Conservation (phyloP, 768 basidiomycete genomes). For the Leccinum sublutescens region DNA sequence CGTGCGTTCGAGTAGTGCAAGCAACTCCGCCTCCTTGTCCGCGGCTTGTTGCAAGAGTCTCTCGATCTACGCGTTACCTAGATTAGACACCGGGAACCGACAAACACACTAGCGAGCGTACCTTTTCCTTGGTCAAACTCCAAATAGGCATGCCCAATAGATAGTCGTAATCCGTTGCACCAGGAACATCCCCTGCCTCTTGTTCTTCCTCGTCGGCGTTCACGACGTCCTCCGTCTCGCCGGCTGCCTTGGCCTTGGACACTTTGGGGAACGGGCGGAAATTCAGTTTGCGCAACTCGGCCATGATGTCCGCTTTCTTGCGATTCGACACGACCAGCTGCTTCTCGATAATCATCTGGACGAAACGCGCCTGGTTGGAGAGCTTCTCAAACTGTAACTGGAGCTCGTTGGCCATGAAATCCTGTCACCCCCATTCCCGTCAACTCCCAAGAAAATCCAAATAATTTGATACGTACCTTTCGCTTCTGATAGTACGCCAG, state of each 20-base stretch:
- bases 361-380: conserved; percentile 93
- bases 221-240: conserved; percentile 59
- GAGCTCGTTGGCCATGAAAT: conserved; percentile 79
- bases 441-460: background rate
- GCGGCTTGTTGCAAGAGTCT: conserved; percentile 76
- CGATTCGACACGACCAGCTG: conserved; percentile 81
- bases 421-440: conserved; percentile 43
- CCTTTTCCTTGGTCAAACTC: conserved; percentile 93
- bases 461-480: conserved; percentile 55
- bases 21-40: conserved; percentile 80
- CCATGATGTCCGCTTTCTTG: conserved; percentile 83
- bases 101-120: conserved; percentile 24
- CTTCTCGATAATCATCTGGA: conserved; percentile 91
- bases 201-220: conserved; percentile 50
- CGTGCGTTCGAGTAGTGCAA: conserved; percentile 70
- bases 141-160: conserved; percentile 93
- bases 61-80: conserved; percentile 57
- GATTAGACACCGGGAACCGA: conserved; percentile 7
- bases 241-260: conserved; percentile 60
- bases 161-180: conserved; percentile 82
- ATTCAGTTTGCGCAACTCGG: conserved; percentile 75
- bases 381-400: conserved; percentile 79
- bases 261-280: conserved; percentile 94
- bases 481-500: conserved; percentile 93
- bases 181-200: conserved; percentile 40